These are phyloP conservation scores for Sphaerulina musiva DNA, from an alignment of 2,329 filamentous ascomycete genomes.

Conservation along the genomic window DNA sequence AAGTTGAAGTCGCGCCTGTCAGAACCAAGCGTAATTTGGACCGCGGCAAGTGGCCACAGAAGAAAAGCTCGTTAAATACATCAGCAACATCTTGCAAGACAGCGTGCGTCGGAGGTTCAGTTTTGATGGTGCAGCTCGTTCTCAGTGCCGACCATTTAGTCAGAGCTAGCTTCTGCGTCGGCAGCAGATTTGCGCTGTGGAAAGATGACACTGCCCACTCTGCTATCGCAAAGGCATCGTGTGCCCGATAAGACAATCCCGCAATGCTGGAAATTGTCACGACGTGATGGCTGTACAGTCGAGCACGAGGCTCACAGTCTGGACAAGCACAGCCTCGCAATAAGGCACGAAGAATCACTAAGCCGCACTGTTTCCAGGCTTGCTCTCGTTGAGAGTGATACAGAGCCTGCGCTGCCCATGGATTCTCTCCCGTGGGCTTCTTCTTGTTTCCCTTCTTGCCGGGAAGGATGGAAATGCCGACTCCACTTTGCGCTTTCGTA, in stretches of 20 bases:
- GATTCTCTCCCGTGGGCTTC: neutral
- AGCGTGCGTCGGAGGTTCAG: neutral
- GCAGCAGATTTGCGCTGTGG: neutral
- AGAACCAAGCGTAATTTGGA: conserved; percentile 3
- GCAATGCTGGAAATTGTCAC: neutral
- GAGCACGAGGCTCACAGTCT: conserved; percentile 1
- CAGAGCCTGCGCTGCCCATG: neutral
- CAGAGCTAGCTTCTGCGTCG: conserved; percentile 1
- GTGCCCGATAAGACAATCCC: neutral
- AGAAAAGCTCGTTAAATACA: conserved; percentile 15
- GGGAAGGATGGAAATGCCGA: too few species aligned
- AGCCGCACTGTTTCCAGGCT: neutral
- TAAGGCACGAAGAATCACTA: neutral
- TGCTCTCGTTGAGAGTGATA: neutral
- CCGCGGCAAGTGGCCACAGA: conserved; percentile 9
- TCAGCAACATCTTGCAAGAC: conserved; percentile 2
- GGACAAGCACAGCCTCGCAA: conserved; percentile 8
- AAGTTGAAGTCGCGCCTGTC: conserved; percentile 3
- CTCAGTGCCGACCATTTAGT: neutral
- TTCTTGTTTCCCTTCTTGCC: neutral
- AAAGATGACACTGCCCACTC: conserved; percentile 6
- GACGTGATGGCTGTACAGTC: neutral
- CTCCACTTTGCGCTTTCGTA: too few species aligned
- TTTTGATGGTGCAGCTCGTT: neutral
- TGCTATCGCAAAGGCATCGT: conserved; percentile 10